Evolutionary conservation across 805 yeast species (phyloP).

Genomic region (Tetrapisispora taiwanensis): DNA sequence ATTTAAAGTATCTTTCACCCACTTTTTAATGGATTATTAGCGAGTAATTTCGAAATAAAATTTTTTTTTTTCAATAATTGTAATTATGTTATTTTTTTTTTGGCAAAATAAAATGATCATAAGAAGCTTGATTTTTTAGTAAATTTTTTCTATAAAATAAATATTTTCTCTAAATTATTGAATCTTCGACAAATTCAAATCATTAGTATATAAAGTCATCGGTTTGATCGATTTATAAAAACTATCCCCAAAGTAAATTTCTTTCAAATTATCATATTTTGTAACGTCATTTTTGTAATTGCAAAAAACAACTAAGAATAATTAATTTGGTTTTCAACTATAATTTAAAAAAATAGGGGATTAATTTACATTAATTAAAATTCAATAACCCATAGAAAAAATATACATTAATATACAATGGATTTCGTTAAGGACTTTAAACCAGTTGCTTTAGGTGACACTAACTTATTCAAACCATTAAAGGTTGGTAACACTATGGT

Average conservation of each 20-base stretch:
- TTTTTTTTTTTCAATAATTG: too few relatives aligned
- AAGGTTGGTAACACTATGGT: conserved; percentile 33
- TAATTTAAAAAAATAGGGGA: too few relatives aligned
- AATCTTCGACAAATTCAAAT: not conserved
- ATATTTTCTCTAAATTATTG: not conserved
- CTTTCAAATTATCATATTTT: too few relatives aligned
- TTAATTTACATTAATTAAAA: too few relatives aligned
- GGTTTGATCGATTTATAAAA: not conserved
- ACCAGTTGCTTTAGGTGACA: conserved; percentile 25
- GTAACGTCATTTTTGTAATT: too few relatives aligned
- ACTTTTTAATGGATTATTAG: not conserved
- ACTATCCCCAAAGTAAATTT: too few relatives aligned
- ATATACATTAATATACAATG: not conserved
- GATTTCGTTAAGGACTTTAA: conserved; percentile 17
- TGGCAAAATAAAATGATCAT: conserved; percentile 1
- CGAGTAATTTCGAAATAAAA: too few relatives aligned
- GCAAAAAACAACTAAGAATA: too few relatives aligned
- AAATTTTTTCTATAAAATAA: not conserved
- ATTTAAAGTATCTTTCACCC: too few relatives aligned
- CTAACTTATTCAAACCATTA: conserved; percentile 36
- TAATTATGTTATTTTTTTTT: not conserved
- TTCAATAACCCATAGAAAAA: too few relatives aligned
- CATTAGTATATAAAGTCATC: not conserved
- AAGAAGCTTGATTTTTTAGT: not conserved
- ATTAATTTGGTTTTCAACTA: too few relatives aligned